A percentile compares a stretch with the other conserved stretches of the same genome.
Evolutionary conservation across 2,329 filamentous ascomycete species (phyloP).

Genomic region (Calonectria honghensis): DNA sequence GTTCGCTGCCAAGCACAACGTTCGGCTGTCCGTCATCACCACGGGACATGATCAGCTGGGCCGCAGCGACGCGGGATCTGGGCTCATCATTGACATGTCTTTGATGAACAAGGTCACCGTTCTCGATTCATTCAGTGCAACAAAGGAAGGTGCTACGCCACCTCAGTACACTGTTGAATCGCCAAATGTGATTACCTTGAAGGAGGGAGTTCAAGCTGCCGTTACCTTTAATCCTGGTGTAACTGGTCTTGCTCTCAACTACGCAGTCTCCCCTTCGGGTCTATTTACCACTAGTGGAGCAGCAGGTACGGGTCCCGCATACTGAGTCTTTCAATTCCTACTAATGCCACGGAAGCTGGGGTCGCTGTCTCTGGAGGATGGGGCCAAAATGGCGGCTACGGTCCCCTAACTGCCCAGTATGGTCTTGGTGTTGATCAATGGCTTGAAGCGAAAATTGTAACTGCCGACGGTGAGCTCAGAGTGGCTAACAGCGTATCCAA

Average conservation of each 20-base stretch:
- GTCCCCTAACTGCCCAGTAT: conserved; percentile 1
- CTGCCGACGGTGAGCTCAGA: conserved; percentile 1
- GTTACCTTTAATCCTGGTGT: conserved; percentile 9
- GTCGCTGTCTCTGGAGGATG: conserved; percentile 8
- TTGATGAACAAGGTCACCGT: conserved; percentile 17
- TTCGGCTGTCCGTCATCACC: conserved; percentile 4
- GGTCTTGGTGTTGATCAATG: conserved; percentile 13
- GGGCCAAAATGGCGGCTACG: conserved; percentile 16
- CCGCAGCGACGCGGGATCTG: conserved; percentile 13
- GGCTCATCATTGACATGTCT: conserved; percentile 12
- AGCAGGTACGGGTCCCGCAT: background rate
- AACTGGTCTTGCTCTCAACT: conserved; percentile 18
- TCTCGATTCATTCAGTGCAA: background rate
- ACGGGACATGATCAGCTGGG: conserved; percentile 8
- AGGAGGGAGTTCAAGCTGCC: conserved; percentile 7
- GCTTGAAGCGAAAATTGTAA: conserved; percentile 10
- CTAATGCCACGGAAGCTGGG: background rate
- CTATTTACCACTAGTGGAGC: conserved; percentile 6
- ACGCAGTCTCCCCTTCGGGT: background rate
- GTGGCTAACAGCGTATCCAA: background rate
- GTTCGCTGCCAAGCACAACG: conserved; percentile 11
- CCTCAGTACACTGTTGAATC: background rate
- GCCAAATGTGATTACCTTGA: background rate
- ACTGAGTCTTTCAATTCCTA: background rate
- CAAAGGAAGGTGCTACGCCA: background rate